Base-by-base conservation (phyloP, 2,329 filamentous ascomycete genomes). In the Lasiodiplodia sp. region DNA sequence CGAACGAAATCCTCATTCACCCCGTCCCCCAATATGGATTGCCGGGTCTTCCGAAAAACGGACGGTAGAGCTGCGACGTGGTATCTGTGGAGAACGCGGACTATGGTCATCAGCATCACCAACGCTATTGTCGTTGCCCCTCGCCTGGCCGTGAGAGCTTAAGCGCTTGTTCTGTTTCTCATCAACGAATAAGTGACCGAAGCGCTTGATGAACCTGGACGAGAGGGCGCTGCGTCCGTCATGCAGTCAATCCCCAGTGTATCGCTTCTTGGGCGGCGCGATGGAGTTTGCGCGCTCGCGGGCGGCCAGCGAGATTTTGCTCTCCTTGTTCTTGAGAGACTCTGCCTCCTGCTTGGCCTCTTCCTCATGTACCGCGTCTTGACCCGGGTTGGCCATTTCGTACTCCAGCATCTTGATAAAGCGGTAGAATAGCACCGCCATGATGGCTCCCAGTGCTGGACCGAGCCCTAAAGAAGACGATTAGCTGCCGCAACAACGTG, bases 391-490 rank as follows among this genome's bases (percentile, higher is more conserved):
- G 56, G 82, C 83, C 34, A 82, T 84, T 74, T 85, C 83, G 71
- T 85, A 85, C 72, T 85, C 82, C 34, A 85, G 78, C 23, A 78
- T 67, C 73, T 85, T 85, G 75, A 86, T 79, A 70, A 85, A 75
- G 37, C 79, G 79, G 74, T 85, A 85, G 73, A 85, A 84, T 25
- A 79, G 70, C 2, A 83, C 82, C 14, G 83, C 82, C 3, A 85
- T 67, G 21, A 84, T 67, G 4, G 83, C 74, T 21, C 84, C 84
- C 3, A 85, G 76, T 11, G 78, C 70, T 4, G 83, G 83, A 0
- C 84, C 84, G 57, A 85, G 68, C 84, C 83, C 62, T 65, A 21
- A 12, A 31, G 10, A 11, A 14, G 18, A 11, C 4, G 5, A 11
- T 51, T 8, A 66, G 11, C 18, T 25, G 14, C 18, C 14, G 8